Percentiles rank a stretch among this genome's conserved stretches.
phyloP scores from a whole-genome alignment of 2,329 filamentous ascomycete species.

The Thermothelomyces thermophilus region DNA sequence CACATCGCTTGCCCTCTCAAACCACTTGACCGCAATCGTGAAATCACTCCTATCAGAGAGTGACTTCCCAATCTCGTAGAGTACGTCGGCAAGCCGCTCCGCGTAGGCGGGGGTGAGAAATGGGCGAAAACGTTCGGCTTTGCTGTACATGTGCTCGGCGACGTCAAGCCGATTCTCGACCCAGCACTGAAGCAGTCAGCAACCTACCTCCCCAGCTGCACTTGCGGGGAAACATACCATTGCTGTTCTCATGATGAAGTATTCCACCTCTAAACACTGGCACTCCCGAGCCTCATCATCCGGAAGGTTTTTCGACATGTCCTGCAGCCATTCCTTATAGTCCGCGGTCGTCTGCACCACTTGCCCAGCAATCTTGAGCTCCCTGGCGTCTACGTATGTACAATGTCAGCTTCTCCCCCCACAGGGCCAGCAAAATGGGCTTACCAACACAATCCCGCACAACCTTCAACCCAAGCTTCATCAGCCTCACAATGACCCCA shows the following conservation, averaged over 20 bases:
- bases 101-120: conserved; percentile 42
- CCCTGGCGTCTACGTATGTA: conserved; percentile 37
- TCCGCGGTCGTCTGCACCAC: conserved; percentile 59
- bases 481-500: conserved; percentile 44
- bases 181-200: conserved; percentile 53
- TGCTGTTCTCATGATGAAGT: conserved; percentile 57
- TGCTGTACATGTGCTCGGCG: conserved; percentile 70
- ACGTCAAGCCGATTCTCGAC: conserved; percentile 65
- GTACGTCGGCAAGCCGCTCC: conserved; percentile 59
- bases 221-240: conserved; percentile 46
- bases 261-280: conserved; percentile 49
- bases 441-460: conserved; percentile 56
- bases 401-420: background rate
- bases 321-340: conserved; percentile 41
- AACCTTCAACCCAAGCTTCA: conserved; percentile 62
- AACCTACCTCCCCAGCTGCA: background rate
- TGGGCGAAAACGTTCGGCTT: conserved; percentile 39
- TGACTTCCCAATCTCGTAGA: conserved; percentile 66
- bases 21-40: conserved; percentile 60
- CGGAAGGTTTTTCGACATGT: conserved; percentile 24
- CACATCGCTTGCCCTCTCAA: conserved; percentile 58
- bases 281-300: conserved; percentile 29
- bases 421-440: conserved; percentile 7
- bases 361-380: conserved; percentile 52
- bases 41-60: conserved; percentile 47